phyloP scores from a whole-genome alignment of 805 yeast genomes.

The Cephaloascus albidus region DNA sequence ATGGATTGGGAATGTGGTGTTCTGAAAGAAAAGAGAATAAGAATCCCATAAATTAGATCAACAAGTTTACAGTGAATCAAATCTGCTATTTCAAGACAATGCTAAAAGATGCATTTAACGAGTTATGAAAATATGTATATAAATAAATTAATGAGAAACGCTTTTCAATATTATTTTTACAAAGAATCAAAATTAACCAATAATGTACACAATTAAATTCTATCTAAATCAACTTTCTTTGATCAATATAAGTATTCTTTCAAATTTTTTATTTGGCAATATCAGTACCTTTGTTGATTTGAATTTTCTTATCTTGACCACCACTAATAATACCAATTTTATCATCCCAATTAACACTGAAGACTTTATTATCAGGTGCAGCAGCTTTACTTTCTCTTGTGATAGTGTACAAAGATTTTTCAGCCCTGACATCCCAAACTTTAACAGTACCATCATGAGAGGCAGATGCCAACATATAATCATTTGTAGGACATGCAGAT shows the following conservation, averaged over 20 bases:
- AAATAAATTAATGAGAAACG: no score
- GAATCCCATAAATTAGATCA: no score
- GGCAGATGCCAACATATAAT: conserved; percentile 77
- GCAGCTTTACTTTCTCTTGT: conserved; percentile 53
- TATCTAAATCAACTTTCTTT: no score
- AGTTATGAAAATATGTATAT: no score
- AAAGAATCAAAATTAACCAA: no score
- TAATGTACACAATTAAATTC: no score
- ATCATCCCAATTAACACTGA: conserved; percentile 78
- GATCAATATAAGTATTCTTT: conserved; percentile 3
- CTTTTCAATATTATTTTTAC: no score
- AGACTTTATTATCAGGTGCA: conserved; percentile 53
- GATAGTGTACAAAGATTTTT: conserved; percentile 71
- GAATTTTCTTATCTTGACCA: conserved; percentile 90
- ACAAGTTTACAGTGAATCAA: no score
- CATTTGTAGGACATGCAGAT: conserved; percentile 66
- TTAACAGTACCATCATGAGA: conserved; percentile 96
- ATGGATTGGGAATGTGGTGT: conserved; percentile 56
- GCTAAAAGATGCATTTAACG: no score
- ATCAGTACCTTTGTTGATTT: conserved; percentile 50
- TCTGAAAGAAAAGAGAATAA: conserved; percentile 23
- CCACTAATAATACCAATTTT: conserved; percentile 83
- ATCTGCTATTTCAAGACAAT: no score
- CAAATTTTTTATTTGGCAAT: conserved; percentile 10
- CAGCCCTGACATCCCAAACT: conserved; percentile 93